These are phyloP conservation scores for Rhodotorula diobovata DNA, from an alignment of 768 basidiomycete species.

Conservation along the genomic window DNA sequence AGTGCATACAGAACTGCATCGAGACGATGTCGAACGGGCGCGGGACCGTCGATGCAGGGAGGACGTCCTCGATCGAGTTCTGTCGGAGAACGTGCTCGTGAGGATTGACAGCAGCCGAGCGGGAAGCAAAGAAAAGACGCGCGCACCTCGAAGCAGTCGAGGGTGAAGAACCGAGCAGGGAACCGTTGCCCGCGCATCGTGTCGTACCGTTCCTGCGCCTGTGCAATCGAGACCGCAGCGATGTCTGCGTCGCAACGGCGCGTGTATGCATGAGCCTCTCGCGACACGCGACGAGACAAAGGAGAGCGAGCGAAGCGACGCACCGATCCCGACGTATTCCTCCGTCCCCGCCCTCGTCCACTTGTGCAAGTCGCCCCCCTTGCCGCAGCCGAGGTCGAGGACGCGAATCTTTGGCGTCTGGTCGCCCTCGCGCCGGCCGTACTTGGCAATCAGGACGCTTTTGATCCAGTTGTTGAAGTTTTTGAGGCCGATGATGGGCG, in stretches of 20 bases:
- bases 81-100: slow-evolving; percentile 22
- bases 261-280: neutral
- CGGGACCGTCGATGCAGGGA: slow-evolving; percentile 48
- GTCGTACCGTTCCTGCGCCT: slow-evolving; percentile 70
- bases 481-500: slow-evolving; percentile 94
- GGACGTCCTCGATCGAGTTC: slow-evolving; percentile 64
- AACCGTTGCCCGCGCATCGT: slow-evolving; percentile 57
- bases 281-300: neutral
- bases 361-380: slow-evolving; percentile 93
- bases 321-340: slow-evolving; percentile 78
- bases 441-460: slow-evolving; percentile 87
- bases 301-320: slow-evolving; percentile 37
- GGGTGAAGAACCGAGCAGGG: slow-evolving; percentile 71
- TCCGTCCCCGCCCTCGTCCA: slow-evolving; percentile 81
- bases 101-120: neutral
- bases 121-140: neutral
- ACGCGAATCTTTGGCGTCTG: slow-evolving; percentile 52
- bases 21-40: slow-evolving; percentile 86
- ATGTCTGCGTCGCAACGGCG: slow-evolving; percentile 53
- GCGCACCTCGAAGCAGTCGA: slow-evolving; percentile 75
- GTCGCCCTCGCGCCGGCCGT: slow-evolving; percentile 44
- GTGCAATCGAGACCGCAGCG: slow-evolving; percentile 78
- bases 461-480: slow-evolving; percentile 99
- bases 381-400: slow-evolving; percentile 96
- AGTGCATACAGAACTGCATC: slow-evolving; percentile 99